Conservation (phyloP, 495 filamentous ascomycete genomes). For the Aspergillus funiculosus region DNA sequence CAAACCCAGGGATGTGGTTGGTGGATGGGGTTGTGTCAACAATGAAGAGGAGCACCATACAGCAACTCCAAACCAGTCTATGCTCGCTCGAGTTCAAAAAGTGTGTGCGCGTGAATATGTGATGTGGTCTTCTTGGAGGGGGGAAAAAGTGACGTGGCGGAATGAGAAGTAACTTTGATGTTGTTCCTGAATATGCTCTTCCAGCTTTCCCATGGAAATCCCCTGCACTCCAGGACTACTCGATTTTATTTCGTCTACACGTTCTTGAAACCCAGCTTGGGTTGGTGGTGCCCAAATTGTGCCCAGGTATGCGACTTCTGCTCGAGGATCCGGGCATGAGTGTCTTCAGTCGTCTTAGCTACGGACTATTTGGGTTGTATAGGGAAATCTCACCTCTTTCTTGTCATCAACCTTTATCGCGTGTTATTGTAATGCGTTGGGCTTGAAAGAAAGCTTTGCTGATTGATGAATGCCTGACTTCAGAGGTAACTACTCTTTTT, state of each 20-base stretch:
- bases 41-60: constrained; percentile 4
- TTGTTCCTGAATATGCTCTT: neutral
- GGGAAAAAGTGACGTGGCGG: constrained; percentile 20
- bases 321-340: neutral
- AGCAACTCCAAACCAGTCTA: constrained; percentile 16
- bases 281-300: no score
- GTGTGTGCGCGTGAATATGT: constrained; percentile 9
- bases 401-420: constrained; percentile 11
- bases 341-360: no score
- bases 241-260: no score
- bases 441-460: neutral
- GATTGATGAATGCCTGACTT: constrained; percentile 6
- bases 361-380: constrained; percentile 1
- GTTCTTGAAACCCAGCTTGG: no score
- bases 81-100: constrained; percentile 18
- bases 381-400: neutral
- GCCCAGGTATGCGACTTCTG: neutral
- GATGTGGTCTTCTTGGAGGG: constrained; percentile 7
- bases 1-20: constrained; percentile 11
- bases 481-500: neutral
- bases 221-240: no score
- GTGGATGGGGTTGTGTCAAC: constrained; percentile 9
- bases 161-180: constrained; percentile 9
- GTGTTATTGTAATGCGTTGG: constrained; percentile 1
- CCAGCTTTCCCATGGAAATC: no score